phyloP scores from a whole-genome alignment of 2,329 filamentous ascomycete genomes.

The Alternaria gansuensis region DNA sequence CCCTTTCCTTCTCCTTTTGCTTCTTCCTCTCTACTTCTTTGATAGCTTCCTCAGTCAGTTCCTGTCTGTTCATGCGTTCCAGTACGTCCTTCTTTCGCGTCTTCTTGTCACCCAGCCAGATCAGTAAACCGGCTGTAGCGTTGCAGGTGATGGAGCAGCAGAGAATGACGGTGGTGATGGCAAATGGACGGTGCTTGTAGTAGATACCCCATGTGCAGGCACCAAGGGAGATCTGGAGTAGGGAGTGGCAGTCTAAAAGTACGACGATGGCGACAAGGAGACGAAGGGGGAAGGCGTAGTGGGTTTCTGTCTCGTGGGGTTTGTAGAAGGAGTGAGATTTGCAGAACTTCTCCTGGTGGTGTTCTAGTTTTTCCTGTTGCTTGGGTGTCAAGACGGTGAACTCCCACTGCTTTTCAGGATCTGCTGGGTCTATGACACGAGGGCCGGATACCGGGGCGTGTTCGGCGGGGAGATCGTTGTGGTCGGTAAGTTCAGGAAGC shows the following conservation, averaged over 20 bases:
- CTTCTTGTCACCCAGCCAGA: slow-evolving; percentile 76
- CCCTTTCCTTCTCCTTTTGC: slow-evolving; percentile 51
- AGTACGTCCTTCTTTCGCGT: slow-evolving; percentile 88
- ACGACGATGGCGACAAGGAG: slow-evolving; percentile 80
- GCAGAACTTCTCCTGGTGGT: slow-evolving; percentile 81
- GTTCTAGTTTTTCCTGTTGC: slow-evolving; percentile 74
- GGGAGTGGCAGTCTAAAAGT: slow-evolving; percentile 79
- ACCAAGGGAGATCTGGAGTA: slow-evolving; percentile 81
- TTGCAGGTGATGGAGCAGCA: slow-evolving; percentile 81
- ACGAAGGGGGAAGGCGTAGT: slow-evolving; percentile 78
- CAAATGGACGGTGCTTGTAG: slow-evolving; percentile 73
- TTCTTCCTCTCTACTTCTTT: slow-evolving; percentile 63
- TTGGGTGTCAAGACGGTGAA: slow-evolving; percentile 69
- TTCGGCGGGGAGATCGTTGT: slow-evolving; percentile 70
- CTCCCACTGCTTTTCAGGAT: slow-evolving; percentile 54
- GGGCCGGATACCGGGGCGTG: slow-evolving; percentile 57
- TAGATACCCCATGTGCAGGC: slow-evolving; percentile 80
- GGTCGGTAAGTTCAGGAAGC: slow-evolving; percentile 70
- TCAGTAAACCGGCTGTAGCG: slow-evolving; percentile 77
- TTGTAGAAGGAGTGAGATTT: slow-evolving; percentile 91
- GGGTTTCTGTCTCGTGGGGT: slow-evolving; percentile 83
- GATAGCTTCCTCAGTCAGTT: slow-evolving; percentile 73
- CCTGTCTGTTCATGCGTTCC: slow-evolving; percentile 77
- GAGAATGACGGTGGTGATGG: slow-evolving; percentile 82
- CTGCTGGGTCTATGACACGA: slow-evolving; percentile 48